Conservation (phyloP, 129 eudicot genomes). For the Lonicera japonica region DNA sequence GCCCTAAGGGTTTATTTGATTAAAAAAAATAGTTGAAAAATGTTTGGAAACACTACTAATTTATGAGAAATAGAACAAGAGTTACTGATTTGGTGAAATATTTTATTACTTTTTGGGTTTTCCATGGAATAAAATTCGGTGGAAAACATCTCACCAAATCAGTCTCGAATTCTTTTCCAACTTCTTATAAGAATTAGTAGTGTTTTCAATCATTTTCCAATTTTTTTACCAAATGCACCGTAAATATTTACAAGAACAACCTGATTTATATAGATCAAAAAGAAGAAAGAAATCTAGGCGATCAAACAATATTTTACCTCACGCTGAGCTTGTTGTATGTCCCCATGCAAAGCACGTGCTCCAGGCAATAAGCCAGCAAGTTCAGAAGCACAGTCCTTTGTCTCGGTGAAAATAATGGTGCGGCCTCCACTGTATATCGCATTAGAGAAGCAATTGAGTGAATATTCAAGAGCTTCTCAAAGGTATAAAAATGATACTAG, state of each 20-base stretch:
- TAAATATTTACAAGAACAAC: neutral
- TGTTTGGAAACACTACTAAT: too few relatives aligned
- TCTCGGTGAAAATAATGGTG: constrained; percentile 84
- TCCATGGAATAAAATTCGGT: too few relatives aligned
- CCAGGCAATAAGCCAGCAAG: constrained; percentile 79
- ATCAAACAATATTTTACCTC: constrained; percentile 41
- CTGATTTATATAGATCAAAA: neutral
- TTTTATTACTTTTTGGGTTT: too few relatives aligned
- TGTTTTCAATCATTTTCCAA: neutral
- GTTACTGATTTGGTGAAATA: too few relatives aligned
- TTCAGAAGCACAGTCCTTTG: constrained; percentile 82
- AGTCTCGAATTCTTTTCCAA: too few relatives aligned
- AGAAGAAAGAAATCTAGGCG: neutral
- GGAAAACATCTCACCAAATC: too few relatives aligned
- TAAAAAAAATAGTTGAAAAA: too few relatives aligned
- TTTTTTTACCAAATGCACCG: neutral
- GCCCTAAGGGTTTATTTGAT: too few relatives aligned
- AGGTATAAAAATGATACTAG: neutral
- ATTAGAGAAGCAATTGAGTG: neutral
- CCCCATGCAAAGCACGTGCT: constrained; percentile 95
- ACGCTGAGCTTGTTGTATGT: constrained; percentile 86
- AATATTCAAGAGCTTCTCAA: neutral
- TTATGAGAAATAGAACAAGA: too few relatives aligned
- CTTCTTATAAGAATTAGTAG: too few relatives aligned
- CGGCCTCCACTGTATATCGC: constrained; percentile 78